A percentile compares a stretch with the other conserved stretches of the same genome.
Evolutionary conservation across 352 stramenopile genomes (phyloP).

Genomic region (Phytophthora ramorum): DNA sequence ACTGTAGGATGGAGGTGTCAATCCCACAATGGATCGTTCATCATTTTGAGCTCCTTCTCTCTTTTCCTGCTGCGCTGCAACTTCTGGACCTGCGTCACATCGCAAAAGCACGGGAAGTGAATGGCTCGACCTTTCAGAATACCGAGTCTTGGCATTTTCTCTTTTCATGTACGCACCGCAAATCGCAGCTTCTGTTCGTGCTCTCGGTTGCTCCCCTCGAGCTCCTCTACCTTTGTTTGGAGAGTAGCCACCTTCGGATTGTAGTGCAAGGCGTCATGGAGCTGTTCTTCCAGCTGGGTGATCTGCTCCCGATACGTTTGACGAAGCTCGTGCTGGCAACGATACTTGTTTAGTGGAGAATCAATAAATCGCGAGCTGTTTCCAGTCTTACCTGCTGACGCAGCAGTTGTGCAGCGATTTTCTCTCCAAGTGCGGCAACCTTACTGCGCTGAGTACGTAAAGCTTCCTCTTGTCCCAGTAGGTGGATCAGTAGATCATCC

Average conservation of each 20-base stretch:
- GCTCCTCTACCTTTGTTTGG: slow-evolving; percentile 42
- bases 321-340: slow-evolving; percentile 58
- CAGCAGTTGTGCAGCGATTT: slow-evolving; percentile 72
- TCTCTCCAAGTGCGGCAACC: slow-evolving; percentile 62
- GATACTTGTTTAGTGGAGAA: background rate
- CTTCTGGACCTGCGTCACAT: slow-evolving; percentile 60
- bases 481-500: slow-evolving; percentile 54
- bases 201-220: slow-evolving; percentile 51
- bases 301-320: slow-evolving; percentile 57
- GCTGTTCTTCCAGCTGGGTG: slow-evolving; percentile 45
- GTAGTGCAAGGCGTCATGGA: slow-evolving; percentile 51
- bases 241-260: slow-evolving; percentile 62
- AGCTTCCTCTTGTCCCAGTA: slow-evolving; percentile 51
- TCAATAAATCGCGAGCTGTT: background rate
- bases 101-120: background rate
- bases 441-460: slow-evolving; percentile 54
- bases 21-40: slow-evolving; percentile 80
- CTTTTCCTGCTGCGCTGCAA: slow-evolving; percentile 74
- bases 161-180: slow-evolving; percentile 37
- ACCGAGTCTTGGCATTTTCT: slow-evolving; percentile 1
- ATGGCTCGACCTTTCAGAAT: background rate
- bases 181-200: slow-evolving; percentile 74
- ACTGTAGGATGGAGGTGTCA: slow-evolving; percentile 33
- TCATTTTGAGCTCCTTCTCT: slow-evolving; percentile 68
- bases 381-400: slow-evolving; percentile 55